Percentiles rank a stretch among this genome's conserved stretches.
Conservation (phyloP, 2,329 filamentous ascomycete genomes). For the Pseudogymnoascus sp. region DNA sequence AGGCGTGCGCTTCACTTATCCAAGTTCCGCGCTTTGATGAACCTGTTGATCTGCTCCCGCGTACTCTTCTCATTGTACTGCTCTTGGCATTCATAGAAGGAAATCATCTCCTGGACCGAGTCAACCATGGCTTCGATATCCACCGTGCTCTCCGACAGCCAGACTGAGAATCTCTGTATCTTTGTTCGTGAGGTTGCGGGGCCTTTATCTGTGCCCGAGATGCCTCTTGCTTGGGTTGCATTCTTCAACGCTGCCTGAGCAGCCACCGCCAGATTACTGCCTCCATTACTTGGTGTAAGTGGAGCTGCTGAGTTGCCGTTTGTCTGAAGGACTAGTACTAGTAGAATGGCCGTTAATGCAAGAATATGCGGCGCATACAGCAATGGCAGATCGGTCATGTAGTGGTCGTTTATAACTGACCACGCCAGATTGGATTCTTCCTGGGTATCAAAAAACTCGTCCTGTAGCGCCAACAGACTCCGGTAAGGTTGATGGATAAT, state of each 20-base stretch:
- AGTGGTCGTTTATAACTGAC: conserved; percentile 68
- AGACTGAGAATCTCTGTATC: conserved; percentile 51
- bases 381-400: conserved; percentile 62
- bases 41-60: conserved; percentile 30
- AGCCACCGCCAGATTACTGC: conserved; percentile 27
- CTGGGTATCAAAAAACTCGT: conserved; percentile 49
- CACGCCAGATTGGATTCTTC: conserved; percentile 61
- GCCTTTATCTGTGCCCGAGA: conserved; percentile 16
- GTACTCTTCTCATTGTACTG: conserved; percentile 32
- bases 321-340: conserved; percentile 60
- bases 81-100: conserved; percentile 52
- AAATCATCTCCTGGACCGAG: conserved; percentile 65
- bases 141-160: conserved; percentile 63
- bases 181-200: conserved; percentile 21
- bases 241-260: conserved; percentile 27
- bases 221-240: conserved; percentile 19
- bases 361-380: conserved; percentile 63
- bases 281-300: conserved; percentile 36
- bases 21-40: conserved; percentile 30
- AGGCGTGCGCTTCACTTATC: conserved; percentile 18
- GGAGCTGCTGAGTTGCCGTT: conserved; percentile 30
- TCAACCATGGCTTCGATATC: conserved; percentile 63
- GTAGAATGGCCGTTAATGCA: conserved; percentile 61
- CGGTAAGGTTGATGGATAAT: conserved; percentile 70
- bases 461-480: conserved; percentile 55